Evolutionary conservation across 2,329 filamentous ascomycete genomes (phyloP).

Genomic region (Talaromyces sp.): DNA sequence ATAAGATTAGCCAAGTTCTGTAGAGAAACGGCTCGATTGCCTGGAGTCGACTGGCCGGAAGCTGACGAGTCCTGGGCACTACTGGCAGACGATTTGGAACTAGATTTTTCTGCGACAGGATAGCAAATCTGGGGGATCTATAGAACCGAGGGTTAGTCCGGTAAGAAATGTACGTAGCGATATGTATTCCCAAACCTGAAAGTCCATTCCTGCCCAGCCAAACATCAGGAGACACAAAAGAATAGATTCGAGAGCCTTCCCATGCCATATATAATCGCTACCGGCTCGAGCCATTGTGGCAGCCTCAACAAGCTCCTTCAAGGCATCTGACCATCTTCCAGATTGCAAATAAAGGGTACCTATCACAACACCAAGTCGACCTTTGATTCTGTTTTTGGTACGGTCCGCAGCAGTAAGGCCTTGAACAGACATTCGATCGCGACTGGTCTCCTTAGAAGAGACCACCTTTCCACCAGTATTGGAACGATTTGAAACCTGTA

Average conservation of each 20-base stretch:
- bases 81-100: conserved; percentile 31
- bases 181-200: conserved; percentile 40
- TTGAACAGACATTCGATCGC: conserved; percentile 57
- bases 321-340: conserved; percentile 82
- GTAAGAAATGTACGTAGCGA: not conserved
- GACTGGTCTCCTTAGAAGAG: conserved; percentile 50
- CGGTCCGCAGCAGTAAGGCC: conserved; percentile 75
- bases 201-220: conserved; percentile 78
- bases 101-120: conserved; percentile 45
- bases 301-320: conserved; percentile 77
- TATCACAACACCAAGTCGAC: conserved; percentile 71
- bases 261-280: conserved; percentile 96
- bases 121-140: conserved; percentile 52
- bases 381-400: conserved; percentile 74
- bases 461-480: conserved; percentile 33
- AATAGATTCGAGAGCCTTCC: conserved; percentile 86
- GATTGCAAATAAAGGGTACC: conserved; percentile 83
- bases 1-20: conserved; percentile 50
- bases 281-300: conserved; percentile 70
- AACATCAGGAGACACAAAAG: conserved; percentile 77
- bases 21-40: conserved; percentile 42
- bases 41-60: conserved; percentile 39
- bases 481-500: conserved; percentile 32
- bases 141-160: not conserved
- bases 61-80: conserved; percentile 25